Evolutionary conservation across 257 asterid species (phyloP).

Genomic region (Nicotiana knightiana): DNA sequence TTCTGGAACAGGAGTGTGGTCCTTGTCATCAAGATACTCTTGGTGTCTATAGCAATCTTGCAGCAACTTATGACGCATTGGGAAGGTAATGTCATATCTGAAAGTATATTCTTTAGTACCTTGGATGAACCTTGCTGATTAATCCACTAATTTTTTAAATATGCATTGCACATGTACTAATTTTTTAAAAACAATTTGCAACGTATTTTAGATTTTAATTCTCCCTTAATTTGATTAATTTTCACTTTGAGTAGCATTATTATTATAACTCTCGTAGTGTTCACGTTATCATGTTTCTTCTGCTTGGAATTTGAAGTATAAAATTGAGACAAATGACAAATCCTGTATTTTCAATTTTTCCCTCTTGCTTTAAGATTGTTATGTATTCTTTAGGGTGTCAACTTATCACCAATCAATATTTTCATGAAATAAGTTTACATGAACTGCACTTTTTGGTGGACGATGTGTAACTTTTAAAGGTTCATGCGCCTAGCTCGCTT

Average conservation of each 20-base stretch:
- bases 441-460: not conserved
- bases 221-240: not conserved
- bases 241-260: not conserved
- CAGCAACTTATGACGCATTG: constrained; percentile 97
- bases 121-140: not conserved
- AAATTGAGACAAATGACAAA: not conserved
- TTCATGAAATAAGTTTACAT: not conserved
- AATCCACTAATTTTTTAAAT: not conserved
- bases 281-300: not conserved
- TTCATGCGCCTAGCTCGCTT: not conserved
- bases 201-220: not conserved
- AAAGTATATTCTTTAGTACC: not conserved
- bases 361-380: not conserved
- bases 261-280: not conserved
- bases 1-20: constrained; percentile 86
- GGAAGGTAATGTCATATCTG: constrained; percentile 67
- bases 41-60: constrained; percentile 94
- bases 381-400: not conserved
- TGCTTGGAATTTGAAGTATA: not conserved
- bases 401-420: not conserved
- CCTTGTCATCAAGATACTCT: constrained; percentile 96
- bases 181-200: not conserved
- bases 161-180: not conserved
- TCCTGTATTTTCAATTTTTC: not conserved
- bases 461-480: not conserved